Evolutionary conservation across 1,139 yeast species (phyloP).

Genomic region (Blastobotrys indianensis): DNA sequence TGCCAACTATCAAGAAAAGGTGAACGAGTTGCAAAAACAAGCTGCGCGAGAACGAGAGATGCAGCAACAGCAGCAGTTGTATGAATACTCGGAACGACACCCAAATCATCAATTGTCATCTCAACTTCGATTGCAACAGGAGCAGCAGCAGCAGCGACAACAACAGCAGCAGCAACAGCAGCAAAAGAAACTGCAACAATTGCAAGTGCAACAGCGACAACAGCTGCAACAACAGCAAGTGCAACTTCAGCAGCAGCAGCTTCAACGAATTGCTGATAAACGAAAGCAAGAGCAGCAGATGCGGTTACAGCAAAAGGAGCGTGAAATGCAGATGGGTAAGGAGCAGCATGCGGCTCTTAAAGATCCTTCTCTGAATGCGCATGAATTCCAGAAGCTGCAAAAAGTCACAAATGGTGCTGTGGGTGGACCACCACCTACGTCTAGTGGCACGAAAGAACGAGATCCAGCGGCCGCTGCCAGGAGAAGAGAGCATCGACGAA

Average conservation of each 20-base stretch:
- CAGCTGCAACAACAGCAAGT: conserved; percentile 15
- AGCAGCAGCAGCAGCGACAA: conserved; percentile 16
- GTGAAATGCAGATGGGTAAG: conserved; percentile 15
- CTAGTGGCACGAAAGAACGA: conserved; percentile 29
- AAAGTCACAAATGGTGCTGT: conserved; percentile 30
- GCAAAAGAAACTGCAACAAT: conserved; percentile 18
- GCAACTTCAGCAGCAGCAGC: conserved; percentile 14
- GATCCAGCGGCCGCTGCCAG: conserved; percentile 42
- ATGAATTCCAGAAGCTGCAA: conserved; percentile 30
- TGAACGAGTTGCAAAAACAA: conserved; percentile 14
- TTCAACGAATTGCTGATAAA: conserved; percentile 13
- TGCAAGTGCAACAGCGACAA: conserved; percentile 15
- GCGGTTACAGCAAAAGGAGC: conserved; percentile 17
- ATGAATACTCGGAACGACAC: conserved; percentile 12
- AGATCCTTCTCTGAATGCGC: conserved; percentile 17
- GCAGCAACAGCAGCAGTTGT: conserved; percentile 15
- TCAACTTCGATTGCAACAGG: conserved; percentile 15
- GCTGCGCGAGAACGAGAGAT: conserved; percentile 18
- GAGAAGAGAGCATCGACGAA: conserved; percentile 69
- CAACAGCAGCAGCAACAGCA: conserved; percentile 17
- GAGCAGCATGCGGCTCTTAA: conserved; percentile 13
- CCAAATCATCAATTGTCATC: conserved; percentile 14
- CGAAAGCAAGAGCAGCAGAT: conserved; percentile 14
- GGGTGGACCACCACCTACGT: conserved; percentile 21
- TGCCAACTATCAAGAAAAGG: conserved; percentile 21